Conservation (phyloP, 495 filamentous ascomycete species). For the Darksidea phi region DNA sequence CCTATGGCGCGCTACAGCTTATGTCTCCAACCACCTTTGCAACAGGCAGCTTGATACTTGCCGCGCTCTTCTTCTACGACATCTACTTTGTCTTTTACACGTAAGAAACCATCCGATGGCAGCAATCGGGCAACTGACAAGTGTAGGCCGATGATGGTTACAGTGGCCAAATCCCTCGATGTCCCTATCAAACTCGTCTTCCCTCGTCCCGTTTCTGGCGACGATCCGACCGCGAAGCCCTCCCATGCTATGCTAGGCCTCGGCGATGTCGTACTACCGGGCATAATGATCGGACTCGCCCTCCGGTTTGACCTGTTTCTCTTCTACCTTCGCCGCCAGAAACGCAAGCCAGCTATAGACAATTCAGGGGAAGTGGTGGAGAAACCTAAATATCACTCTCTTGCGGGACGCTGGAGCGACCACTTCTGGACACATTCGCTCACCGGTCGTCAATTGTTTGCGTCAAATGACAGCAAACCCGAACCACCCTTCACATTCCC, state of each 20-base stretch:
- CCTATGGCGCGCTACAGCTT: slow-evolving; percentile 75
- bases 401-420: slow-evolving; percentile 76
- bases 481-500: slow-evolving; percentile 55
- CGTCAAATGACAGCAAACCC: slow-evolving; percentile 20
- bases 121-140: slow-evolving; percentile 5
- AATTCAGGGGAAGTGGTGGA: slow-evolving; percentile 3
- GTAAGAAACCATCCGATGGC: slow-evolving; percentile 42
- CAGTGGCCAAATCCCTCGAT: slow-evolving; percentile 85
- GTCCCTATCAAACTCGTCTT: slow-evolving; percentile 93
- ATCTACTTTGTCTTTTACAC: slow-evolving; percentile 98
- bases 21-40: slow-evolving; percentile 88
- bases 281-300: slow-evolving; percentile 83
- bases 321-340: slow-evolving; percentile 66
- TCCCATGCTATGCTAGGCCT: slow-evolving; percentile 82
- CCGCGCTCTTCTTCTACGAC: slow-evolving; percentile 86
- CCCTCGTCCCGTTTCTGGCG: slow-evolving; percentile 57
- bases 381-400: slow-evolving; percentile 59
- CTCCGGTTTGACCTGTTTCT: slow-evolving; percentile 88
- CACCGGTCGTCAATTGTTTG: slow-evolving; percentile 33
- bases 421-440: slow-evolving; percentile 68
- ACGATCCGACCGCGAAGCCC: slow-evolving; percentile 42
- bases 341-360: slow-evolving; percentile 6
- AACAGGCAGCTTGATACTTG: slow-evolving; percentile 75
- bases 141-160: slow-evolving; percentile 79
- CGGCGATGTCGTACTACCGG: slow-evolving; percentile 92